phyloP scores from a whole-genome alignment of 345 rosid species.

The Salix caprea region DNA sequence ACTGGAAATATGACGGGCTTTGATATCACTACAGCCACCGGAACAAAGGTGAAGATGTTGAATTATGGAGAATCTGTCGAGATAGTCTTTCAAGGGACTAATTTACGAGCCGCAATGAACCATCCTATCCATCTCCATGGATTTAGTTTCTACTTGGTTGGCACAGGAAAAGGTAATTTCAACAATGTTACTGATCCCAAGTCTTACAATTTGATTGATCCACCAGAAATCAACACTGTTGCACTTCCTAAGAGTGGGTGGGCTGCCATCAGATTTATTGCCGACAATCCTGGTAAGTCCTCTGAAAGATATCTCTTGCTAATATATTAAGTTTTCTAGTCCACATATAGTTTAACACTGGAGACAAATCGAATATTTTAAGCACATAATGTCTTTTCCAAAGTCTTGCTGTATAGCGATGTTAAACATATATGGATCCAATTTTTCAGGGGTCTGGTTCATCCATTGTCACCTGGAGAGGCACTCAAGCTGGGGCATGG shows the following conservation, averaged over 20 bases:
- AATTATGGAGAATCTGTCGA: constrained; percentile 36
- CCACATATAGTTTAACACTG: not conserved
- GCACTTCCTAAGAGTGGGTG: constrained; percentile 14
- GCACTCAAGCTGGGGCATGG: constrained; percentile 21
- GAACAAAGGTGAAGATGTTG: constrained; percentile 29
- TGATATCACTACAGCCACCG: not conserved
- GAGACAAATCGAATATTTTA: not conserved
- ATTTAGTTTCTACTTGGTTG: constrained; percentile 44
- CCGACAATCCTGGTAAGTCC: constrained; percentile 14
- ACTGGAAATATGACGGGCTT: constrained; percentile 20
- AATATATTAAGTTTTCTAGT: not conserved
- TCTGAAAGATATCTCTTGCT: too few relatives aligned
- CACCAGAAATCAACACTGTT: constrained; percentile 35
- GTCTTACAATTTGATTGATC: constrained; percentile 32
- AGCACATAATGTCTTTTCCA: too few relatives aligned
- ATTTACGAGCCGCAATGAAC: constrained; percentile 16
- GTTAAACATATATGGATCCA: too few relatives aligned
- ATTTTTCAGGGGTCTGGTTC: constrained; percentile 18
- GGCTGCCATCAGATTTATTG: constrained; percentile 12
- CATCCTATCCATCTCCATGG: constrained; percentile 53
- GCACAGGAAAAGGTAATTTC: constrained; percentile 35
- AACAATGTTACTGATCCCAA: constrained; percentile 19
- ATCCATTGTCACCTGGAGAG: constrained; percentile 14
- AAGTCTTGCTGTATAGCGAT: too few relatives aligned
- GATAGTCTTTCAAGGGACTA: constrained; percentile 42